These are phyloP conservation scores for Funneliformis caledonium DNA, from an alignment of 371 early-diverging fungal genomes.

Conservation along the genomic window DNA sequence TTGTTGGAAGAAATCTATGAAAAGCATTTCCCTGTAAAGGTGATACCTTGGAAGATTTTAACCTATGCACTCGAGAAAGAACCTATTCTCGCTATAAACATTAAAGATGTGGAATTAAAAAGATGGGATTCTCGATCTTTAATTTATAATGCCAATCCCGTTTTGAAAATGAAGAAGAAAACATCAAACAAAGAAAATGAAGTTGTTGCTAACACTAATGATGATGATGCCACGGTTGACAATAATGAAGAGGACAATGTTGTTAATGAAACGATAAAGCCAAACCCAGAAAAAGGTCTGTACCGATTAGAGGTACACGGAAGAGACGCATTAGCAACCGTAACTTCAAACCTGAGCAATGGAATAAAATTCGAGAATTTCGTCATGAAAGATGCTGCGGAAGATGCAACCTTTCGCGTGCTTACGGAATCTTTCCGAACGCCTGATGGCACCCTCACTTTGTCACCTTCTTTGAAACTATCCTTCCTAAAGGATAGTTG, in stretches of 20 bases:
- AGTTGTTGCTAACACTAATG: background rate
- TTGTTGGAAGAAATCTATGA: conserved; percentile 9
- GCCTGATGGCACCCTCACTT: background rate
- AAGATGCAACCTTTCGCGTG: background rate
- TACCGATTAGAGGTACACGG: background rate
- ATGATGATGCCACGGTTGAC: background rate
- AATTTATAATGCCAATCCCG: background rate
- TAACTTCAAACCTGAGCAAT: background rate
- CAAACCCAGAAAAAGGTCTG: background rate
- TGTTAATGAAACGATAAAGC: background rate
- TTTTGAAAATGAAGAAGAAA: background rate
- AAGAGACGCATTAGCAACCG: background rate
- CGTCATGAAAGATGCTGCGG: background rate
- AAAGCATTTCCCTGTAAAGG: background rate
- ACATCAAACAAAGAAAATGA: background rate
- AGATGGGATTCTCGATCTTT: background rate
- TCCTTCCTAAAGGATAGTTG: background rate
- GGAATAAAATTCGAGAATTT: conserved; percentile 1
- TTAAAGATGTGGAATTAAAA: background rate
- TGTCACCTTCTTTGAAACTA: conserved; percentile 8
- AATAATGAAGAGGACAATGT: background rate
- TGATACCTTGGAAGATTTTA: background rate
- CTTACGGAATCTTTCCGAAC: background rate
- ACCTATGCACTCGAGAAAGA: background rate
- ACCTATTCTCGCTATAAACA: background rate